Percentiles rank a stretch among this genome's conserved stretches.
Evolutionary conservation across 2,329 filamentous ascomycete genomes (phyloP).

Genomic region (Alternaria arborescens): DNA sequence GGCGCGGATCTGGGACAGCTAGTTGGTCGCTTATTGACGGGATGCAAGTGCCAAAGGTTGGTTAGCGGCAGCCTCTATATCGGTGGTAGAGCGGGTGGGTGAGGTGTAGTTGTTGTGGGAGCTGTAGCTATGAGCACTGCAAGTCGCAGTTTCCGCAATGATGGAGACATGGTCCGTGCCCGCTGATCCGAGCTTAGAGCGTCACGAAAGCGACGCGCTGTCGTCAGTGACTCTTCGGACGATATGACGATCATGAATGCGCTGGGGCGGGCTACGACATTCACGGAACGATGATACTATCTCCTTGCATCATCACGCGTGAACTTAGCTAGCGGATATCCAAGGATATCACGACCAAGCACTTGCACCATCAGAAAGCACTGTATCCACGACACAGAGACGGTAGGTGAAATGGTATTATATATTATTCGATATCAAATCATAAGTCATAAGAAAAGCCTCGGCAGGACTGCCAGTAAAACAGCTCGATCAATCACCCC

Average conservation of each 20-base stretch:
- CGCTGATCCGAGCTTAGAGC: conserved; percentile 16
- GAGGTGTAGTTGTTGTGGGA: conserved; percentile 29
- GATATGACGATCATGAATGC: not conserved
- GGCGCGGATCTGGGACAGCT: conserved; percentile 42
- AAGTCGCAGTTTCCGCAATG: conserved; percentile 30
- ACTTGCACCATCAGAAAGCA: not conserved
- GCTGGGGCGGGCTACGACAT: not conserved
- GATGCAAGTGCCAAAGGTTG: conserved; percentile 19
- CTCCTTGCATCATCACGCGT: not conserved
- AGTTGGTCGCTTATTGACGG: conserved; percentile 16
- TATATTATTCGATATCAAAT: not conserved
- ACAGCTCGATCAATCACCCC: not conserved
- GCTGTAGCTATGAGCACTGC: conserved; percentile 22
- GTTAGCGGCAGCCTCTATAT: conserved; percentile 19
- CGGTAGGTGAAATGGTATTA: not conserved
- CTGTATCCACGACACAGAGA: not conserved
- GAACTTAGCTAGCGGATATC: not conserved
- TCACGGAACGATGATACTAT: not conserved
- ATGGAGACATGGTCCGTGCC: conserved; percentile 22
- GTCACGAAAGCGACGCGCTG: conserved; percentile 26
- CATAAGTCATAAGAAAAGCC: not conserved
- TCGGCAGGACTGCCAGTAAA: not conserved
- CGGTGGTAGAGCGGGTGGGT: conserved; percentile 19
- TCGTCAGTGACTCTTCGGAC: not conserved
- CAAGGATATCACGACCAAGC: not conserved